Percentiles rank a stretch among this genome's conserved stretches.
These are phyloP conservation scores for Capsicum pubescens DNA, from an alignment of 257 asterid species.

Conservation along the genomic window DNA sequence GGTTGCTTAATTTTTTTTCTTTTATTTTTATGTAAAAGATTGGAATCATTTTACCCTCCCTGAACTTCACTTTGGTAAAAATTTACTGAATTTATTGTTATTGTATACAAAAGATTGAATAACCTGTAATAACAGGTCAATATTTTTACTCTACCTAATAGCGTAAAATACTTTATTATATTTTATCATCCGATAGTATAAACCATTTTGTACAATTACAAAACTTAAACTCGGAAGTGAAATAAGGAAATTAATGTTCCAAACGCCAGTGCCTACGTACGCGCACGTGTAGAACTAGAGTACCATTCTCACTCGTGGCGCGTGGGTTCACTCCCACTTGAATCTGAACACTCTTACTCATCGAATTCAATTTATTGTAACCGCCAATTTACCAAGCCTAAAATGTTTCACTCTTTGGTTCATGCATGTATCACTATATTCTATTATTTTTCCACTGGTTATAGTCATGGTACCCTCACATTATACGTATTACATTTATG, in stretches of 20 bases:
- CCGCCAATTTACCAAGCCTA: not conserved
- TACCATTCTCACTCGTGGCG: not conserved
- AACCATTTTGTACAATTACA: no score
- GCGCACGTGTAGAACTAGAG: not conserved
- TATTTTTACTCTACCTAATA: no score
- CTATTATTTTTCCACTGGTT: constrained; percentile 1
- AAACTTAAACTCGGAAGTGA: no score
- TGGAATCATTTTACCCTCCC: no score
- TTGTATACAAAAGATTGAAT: no score
- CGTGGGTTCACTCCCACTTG: not conserved
- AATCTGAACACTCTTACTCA: not conserved
- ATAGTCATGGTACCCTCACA: not conserved
- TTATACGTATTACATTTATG: not conserved
- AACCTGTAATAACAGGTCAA: no score
- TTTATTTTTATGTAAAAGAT: no score
- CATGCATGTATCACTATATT: not conserved
- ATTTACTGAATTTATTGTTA: no score
- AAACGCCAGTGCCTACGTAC: not conserved
- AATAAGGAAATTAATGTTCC: not conserved
- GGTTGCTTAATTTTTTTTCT: no score
- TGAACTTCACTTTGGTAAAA: no score
- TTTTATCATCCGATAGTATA: no score
- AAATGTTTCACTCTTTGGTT: not conserved
- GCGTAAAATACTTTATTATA: no score
- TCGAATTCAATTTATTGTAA: not conserved